These are phyloP conservation scores for Aspergillus conjunctus DNA, from an alignment of 495 filamentous ascomycete genomes.

Conservation along the genomic window DNA sequence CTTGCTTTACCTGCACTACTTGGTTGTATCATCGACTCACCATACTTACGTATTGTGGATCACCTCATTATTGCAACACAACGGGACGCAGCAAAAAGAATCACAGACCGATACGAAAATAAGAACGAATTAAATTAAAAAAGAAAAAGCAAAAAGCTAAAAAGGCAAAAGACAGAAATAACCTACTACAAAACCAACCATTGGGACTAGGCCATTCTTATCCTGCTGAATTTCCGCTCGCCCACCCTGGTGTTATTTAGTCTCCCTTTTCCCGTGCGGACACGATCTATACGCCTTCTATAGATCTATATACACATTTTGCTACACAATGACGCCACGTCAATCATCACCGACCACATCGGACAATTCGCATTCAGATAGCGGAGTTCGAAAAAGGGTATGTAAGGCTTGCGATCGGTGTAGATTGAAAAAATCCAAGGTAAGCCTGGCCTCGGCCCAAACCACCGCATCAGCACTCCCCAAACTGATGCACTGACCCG, in stretches of 20 bases:
- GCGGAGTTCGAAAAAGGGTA: conserved; percentile 57
- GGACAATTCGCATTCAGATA: conserved; percentile 48
- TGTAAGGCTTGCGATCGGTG: conserved; percentile 68
- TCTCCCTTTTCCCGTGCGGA: not conserved
- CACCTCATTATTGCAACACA: conserved; percentile 17
- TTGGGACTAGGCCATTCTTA: conserved; percentile 9
- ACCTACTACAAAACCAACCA: conserved; percentile 20
- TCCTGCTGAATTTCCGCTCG: conserved; percentile 5
- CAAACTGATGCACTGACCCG: conserved; percentile 29
- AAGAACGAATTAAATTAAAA: conserved; percentile 12
- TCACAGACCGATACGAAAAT: conserved; percentile 14
- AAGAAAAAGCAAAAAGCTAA: conserved; percentile 17
- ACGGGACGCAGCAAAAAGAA: conserved; percentile 4
- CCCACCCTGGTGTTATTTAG: not conserved
- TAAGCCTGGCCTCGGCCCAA: conserved; percentile 33
- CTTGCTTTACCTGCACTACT: conserved; percentile 8
- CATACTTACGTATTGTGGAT: conserved; percentile 19
- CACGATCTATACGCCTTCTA: conserved; percentile 6
- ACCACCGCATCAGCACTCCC: conserved; percentile 19
- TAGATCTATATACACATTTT: conserved; percentile 15
- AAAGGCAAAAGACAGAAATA: conserved; percentile 19
- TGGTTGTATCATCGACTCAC: conserved; percentile 29
- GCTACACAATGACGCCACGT: conserved; percentile 45
- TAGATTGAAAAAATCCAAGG: conserved; percentile 66
- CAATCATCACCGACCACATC: conserved; percentile 47